phyloP scores from a whole-genome alignment of 805 yeast species.

The Kuraishia borneana region DNA sequence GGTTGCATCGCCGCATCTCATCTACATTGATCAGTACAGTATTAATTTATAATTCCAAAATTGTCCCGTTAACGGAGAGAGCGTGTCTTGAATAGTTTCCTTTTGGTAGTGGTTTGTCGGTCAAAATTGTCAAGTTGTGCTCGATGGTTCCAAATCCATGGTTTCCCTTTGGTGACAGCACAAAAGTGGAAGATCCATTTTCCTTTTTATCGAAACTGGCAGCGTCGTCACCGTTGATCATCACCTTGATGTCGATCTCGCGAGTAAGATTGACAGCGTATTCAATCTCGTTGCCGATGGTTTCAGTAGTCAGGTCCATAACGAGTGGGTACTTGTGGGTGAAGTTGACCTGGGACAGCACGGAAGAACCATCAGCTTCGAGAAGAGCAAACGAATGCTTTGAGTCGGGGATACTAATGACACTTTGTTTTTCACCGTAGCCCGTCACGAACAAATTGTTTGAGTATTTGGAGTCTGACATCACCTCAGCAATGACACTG shows the following conservation, averaged over 20 bases:
- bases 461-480: slow-evolving; percentile 19
- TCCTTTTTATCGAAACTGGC: slow-evolving; percentile 20
- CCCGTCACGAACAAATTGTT: slow-evolving; percentile 26
- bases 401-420: slow-evolving; percentile 12
- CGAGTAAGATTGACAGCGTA: slow-evolving; percentile 18
- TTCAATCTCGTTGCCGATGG: slow-evolving; percentile 12
- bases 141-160: slow-evolving; percentile 29
- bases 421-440: slow-evolving; percentile 28
- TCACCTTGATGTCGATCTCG: slow-evolving; percentile 7
- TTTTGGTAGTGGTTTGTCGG: slow-evolving; percentile 11
- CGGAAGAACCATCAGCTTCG: slow-evolving; percentile 9
- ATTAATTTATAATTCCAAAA: slow-evolving; percentile 9
- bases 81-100: slow-evolving; percentile 18
- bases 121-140: slow-evolving; percentile 18
- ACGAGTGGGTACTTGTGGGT: slow-evolving; percentile 20
- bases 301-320: slow-evolving; percentile 10
- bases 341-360: slow-evolving; percentile 9
- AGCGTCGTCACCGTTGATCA: slow-evolving; percentile 11
- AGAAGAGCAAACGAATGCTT: slow-evolving; percentile 13
- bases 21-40: no score
- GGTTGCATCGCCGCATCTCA: no score
- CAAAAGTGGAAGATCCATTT: slow-evolving; percentile 32
- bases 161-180: slow-evolving; percentile 32
- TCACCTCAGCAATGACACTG: slow-evolving; percentile 17
- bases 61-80: slow-evolving; percentile 17